Conservation (phyloP, 73 alveolate species). For the Paraurostyla sp. region DNA sequence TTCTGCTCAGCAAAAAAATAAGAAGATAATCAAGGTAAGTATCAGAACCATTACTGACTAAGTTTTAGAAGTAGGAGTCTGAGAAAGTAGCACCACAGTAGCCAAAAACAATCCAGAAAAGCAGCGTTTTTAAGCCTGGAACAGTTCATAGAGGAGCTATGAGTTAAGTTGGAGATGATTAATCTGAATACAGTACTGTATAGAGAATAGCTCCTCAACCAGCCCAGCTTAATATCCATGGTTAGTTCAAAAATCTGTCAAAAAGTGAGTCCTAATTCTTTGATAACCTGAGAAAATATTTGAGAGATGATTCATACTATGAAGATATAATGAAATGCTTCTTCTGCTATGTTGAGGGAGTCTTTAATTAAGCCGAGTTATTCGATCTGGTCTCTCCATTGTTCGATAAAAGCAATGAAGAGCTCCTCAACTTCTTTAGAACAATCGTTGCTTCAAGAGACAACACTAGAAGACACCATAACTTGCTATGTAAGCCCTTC, state of each 20-base stretch:
- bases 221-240: neutral
- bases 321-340: constrained; percentile 60
- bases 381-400: constrained; percentile 26
- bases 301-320: neutral
- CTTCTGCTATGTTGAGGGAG: constrained; percentile 50
- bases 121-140: neutral
- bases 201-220: neutral
- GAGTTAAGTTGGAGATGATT: constrained; percentile 7
- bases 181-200: neutral
- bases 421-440: neutral
- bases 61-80: neutral
- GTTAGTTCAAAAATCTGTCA: constrained; percentile 35
- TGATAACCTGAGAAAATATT: constrained; percentile 22
- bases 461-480: constrained; percentile 43
- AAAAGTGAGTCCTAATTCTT: constrained; percentile 51
- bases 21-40: neutral
- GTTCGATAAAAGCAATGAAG: constrained; percentile 42
- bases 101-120: neutral
- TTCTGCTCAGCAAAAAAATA: neutral
- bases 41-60: neutral
- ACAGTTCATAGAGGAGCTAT: neutral
- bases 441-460: constrained; percentile 38
- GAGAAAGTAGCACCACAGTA: neutral
- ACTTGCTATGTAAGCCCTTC: constrained; percentile 53
- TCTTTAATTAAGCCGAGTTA: constrained; percentile 18